Percentiles rank a stretch among this genome's conserved stretches.
phyloP scores from a whole-genome alignment of 2,329 filamentous ascomycete genomes.

The Alternaria infectoria region DNA sequence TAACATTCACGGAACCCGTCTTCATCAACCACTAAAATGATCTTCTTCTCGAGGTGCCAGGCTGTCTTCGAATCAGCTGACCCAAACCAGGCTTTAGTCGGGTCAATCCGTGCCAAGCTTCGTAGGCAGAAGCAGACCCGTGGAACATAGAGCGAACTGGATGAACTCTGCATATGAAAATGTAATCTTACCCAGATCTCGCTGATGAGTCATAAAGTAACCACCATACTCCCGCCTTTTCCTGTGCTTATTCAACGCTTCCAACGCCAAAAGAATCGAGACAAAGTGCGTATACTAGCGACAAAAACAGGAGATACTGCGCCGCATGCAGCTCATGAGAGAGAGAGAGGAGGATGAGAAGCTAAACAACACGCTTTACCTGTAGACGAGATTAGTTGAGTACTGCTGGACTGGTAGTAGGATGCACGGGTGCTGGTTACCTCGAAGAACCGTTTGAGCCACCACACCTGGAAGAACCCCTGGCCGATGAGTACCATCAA shows the following conservation, averaged over 20 bases:
- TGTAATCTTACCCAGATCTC: not conserved
- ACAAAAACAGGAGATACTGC: not conserved
- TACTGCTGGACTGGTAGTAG: not conserved
- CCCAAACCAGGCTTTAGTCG: not conserved
- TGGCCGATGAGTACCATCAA: constrained; percentile 86
- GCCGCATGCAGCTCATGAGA: not conserved
- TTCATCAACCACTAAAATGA: not conserved
- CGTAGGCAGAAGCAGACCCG: constrained; percentile 2
- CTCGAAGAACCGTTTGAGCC: constrained; percentile 98
- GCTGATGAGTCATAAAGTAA: not conserved
- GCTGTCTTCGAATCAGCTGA: not conserved
- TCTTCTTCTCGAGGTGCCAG: not conserved
- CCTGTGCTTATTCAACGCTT: constrained; percentile 9
- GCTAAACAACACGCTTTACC: constrained; percentile 45
- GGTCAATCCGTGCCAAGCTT: not conserved
- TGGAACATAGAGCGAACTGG: not conserved
- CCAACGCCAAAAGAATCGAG: constrained; percentile 26
- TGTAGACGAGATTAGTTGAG: constrained; percentile 15
- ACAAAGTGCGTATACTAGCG: not conserved
- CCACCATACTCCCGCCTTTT: constrained; percentile 18
- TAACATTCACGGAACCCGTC: not conserved
- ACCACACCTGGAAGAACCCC: constrained; percentile 98
- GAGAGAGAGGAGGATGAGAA: not conserved
- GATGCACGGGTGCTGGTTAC: constrained; percentile 47
- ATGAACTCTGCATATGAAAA: constrained; percentile 5